These are phyloP conservation scores for Albugo candida DNA, from an alignment of 352 stramenopile species.

Conservation along the genomic window DNA sequence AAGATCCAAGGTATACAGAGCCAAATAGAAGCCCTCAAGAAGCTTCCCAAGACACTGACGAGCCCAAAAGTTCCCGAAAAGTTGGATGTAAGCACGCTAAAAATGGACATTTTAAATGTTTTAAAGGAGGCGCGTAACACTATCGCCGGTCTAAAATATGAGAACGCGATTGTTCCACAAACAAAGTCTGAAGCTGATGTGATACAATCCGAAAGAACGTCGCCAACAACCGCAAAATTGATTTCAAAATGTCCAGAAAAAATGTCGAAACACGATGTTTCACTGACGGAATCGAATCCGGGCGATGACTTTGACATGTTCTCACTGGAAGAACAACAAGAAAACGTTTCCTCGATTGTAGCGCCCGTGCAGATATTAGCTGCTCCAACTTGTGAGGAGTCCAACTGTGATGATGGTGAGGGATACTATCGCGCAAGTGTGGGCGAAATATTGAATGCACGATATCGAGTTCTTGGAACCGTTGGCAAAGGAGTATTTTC, in stretches of 20 bases:
- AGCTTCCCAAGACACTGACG: too few species aligned
- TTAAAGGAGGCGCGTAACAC: constrained; percentile 50
- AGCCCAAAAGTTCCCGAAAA: not conserved
- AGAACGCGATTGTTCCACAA: not conserved
- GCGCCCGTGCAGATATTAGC: constrained; percentile 19
- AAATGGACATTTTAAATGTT: constrained; percentile 61
- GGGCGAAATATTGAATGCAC: constrained; percentile 81
- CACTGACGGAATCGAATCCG: constrained; percentile 4
- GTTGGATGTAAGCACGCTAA: constrained; percentile 55
- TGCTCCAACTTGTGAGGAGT: constrained; percentile 17
- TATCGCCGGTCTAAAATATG: constrained; percentile 51
- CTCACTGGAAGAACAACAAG: constrained; percentile 38
- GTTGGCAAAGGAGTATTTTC: constrained; percentile 97
- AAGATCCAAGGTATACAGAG: too few species aligned
- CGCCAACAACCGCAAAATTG: constrained; percentile 1
- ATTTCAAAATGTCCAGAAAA: constrained; percentile 6
- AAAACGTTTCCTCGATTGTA: constrained; percentile 6
- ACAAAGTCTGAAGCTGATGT: constrained; percentile 1
- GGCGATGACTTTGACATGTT: constrained; percentile 80
- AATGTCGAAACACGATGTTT: not conserved
- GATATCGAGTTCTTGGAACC: constrained; percentile 86
- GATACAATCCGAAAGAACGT: not conserved
- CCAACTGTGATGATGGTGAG: constrained; percentile 92
- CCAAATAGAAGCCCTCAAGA: too few species aligned
- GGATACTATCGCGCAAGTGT: constrained; percentile 95